A percentile compares a stretch with the other conserved stretches of the same genome.
Evolutionary conservation across 305 asterid species (phyloP).

Genomic region (Solanum aculeatissimum): DNA sequence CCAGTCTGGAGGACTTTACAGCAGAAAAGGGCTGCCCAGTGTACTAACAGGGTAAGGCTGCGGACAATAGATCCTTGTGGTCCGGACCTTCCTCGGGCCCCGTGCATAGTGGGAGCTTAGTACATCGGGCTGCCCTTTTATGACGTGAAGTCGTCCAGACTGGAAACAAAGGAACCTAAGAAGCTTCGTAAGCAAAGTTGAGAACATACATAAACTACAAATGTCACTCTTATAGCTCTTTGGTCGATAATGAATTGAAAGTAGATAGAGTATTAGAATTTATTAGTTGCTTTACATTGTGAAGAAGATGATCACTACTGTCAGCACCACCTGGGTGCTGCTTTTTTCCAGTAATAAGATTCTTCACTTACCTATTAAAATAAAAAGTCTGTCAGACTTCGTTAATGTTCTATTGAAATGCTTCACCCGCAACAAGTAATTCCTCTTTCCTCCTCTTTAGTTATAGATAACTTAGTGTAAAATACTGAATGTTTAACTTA

Average conservation of each 20-base stretch:
- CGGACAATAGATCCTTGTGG: not conserved
- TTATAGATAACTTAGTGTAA: not conserved
- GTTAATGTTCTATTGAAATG: not conserved
- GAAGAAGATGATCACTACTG: not conserved
- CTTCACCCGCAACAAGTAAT: not conserved
- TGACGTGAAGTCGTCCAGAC: not conserved
- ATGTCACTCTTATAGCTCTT: not conserved
- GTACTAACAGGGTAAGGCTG: not conserved
- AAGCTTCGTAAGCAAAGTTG: not conserved
- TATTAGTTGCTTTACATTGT: not conserved
- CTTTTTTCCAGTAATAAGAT: not conserved
- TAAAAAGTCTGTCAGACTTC: not conserved
- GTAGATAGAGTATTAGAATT: not conserved
- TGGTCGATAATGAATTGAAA: not conserved
- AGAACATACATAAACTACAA: not conserved
- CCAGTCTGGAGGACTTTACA: not conserved
- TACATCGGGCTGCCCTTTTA: not conserved
- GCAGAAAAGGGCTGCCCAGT: not conserved
- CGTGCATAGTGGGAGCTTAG: not conserved
- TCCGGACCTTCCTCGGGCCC: not conserved
- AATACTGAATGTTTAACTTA: not conserved
- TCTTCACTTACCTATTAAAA: not conserved
- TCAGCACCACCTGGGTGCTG: not conserved
- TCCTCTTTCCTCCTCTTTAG: not conserved
- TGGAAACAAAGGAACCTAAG: not conserved